Percentiles rank a stretch among this genome's conserved stretches.
Conservation (phyloP, 345 rosid species). For the Pistacia integerrima region DNA sequence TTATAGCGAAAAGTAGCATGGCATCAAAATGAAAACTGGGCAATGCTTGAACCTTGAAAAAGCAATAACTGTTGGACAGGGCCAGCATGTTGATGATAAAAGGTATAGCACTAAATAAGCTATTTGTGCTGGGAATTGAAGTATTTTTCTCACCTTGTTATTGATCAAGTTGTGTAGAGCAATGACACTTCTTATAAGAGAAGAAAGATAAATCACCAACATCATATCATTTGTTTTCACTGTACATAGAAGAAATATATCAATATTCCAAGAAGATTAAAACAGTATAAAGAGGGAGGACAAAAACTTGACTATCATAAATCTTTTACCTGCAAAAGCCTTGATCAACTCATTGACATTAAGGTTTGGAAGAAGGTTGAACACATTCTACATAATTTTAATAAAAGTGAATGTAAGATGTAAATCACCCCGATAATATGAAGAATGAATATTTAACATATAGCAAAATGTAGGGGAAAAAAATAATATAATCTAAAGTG, state of each 20-base stretch:
- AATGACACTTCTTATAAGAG: constrained; percentile 74
- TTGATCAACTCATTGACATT: constrained; percentile 73
- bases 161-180: constrained; percentile 68
- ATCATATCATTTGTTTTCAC: constrained; percentile 94
- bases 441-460: background rate
- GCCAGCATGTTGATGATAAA: background rate
- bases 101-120: background rate
- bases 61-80: background rate
- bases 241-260: constrained; percentile 31
- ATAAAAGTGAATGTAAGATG: background rate
- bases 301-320: background rate
- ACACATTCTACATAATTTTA: constrained; percentile 45
- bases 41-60: background rate
- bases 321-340: constrained; percentile 55
- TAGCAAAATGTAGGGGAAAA: constrained; percentile 20
- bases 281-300: background rate
- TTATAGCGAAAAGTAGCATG: background rate
- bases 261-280: constrained; percentile 12
- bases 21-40: background rate
- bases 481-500: background rate
- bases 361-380: constrained; percentile 68
- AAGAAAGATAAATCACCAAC: constrained; percentile 80
- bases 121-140: background rate
- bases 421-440: background rate
- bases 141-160: constrained; percentile 44